Evolutionary conservation across 371 early-diverging fungal genomes (phyloP), one percentile per base, ranked within the genome.

Genomic region (Mortierella polycephala): DNA sequence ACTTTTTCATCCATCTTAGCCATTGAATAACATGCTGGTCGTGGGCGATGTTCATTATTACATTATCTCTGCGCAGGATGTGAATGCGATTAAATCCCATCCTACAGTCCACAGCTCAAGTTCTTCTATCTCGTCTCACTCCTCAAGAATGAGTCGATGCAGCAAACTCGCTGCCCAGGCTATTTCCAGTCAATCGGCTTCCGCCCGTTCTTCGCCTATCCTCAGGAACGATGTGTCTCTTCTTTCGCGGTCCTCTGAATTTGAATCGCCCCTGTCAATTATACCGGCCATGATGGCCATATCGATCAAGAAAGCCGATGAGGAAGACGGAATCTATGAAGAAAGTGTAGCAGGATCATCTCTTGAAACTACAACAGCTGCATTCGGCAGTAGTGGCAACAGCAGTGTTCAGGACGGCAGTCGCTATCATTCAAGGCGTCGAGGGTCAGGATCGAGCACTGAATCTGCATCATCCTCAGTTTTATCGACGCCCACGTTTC

Each of bases 41-140:
- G 59, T 85, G 11, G 87, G 85, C 14, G 89, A 87, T 42, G 85
- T 88, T 0, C 89, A 88, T 50, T 77, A 77, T n/a, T 77, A 77
- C 62, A 64, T 61, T 18, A 68, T 77, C 18, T 67, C 68, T 1
- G 71, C 77, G 2, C 58, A 71, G 16, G 72, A 71, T 20, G 6
- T 77, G 41, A 77, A 77, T 16, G 62, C 71, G 1, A 60, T 68
- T 42, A 63, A 67, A 20, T 62, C 77, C 0, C 37, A 67, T 0
- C 57, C 67, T 0, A n/a, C 64, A 1, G 44, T 65, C 39, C 62
- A 20, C 13, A 71, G 77, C 23, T 68, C 72, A 1, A 51, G 57
- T 12, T 21, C 77, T 1, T 77, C 77, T 3, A 55, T 77, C 12
- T 56, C 68, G 0, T 77, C 77, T 1, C 71, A 68, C 39, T 65